A percentile compares a stretch with the other conserved stretches of the same genome.
These are phyloP conservation scores for Colletotrichum sp. DNA, from an alignment of 2,329 filamentous ascomycete genomes.

Conservation along the genomic window DNA sequence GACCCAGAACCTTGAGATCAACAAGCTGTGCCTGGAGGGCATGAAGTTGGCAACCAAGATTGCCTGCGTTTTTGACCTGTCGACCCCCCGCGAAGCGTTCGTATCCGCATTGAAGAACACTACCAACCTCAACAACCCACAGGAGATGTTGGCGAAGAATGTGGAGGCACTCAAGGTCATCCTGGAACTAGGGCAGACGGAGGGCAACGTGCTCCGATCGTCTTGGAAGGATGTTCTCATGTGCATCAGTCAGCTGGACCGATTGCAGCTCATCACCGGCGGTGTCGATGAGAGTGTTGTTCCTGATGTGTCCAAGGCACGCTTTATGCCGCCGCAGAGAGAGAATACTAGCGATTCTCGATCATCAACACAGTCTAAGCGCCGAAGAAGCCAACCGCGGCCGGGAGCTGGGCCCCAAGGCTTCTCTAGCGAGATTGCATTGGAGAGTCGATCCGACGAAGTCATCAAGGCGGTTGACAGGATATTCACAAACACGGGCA, in stretches of 20 bases:
- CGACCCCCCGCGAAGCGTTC: constrained; percentile 94
- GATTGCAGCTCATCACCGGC: constrained; percentile 91
- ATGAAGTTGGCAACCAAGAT: constrained; percentile 94
- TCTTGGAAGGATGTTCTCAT: constrained; percentile 97
- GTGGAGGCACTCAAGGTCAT: constrained; percentile 92
- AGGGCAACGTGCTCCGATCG: constrained; percentile 85
- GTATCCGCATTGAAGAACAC: constrained; percentile 91
- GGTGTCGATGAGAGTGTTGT: constrained; percentile 93
- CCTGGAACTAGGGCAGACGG: constrained; percentile 88
- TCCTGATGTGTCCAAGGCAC: constrained; percentile 87
- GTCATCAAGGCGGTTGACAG: constrained; percentile 92
- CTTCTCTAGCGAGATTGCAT: constrained; percentile 80
- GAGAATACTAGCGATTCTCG: constrained; percentile 62
- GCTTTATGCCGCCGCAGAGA: constrained; percentile 68
- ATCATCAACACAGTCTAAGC: constrained; percentile 69
- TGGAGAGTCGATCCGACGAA: constrained; percentile 91
- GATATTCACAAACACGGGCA: constrained; percentile 96
- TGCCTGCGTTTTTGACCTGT: constrained; percentile 89
- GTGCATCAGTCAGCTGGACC: constrained; percentile 93
- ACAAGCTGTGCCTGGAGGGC: constrained; percentile 91
- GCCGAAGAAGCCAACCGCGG: constrained; percentile 44
- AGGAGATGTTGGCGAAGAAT: constrained; percentile 95
- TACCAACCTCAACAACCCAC: constrained; percentile 93
- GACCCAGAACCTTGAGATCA: constrained; percentile 89
- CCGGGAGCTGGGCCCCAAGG: constrained; percentile 66